A percentile compares a stretch with the other conserved stretches of the same genome.
These are phyloP conservation scores for Eucalyptus viminalis DNA, from an alignment of 345 rosid genomes.

Conservation along the genomic window DNA sequence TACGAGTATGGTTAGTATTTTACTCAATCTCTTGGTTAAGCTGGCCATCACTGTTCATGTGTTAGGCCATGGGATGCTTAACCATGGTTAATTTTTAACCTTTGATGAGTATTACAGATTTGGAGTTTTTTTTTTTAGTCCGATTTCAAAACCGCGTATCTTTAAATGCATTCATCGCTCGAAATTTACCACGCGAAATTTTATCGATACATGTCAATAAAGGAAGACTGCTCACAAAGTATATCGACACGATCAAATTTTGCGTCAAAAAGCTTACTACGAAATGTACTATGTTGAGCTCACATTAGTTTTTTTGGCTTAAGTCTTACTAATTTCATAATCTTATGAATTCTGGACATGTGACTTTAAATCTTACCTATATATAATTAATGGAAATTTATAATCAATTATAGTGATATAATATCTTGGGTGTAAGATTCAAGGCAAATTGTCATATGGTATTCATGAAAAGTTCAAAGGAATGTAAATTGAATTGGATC, in stretches of 20 bases:
- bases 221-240: not conserved
- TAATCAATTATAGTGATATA: not conserved
- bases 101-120: not conserved
- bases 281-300: fast-evolving
- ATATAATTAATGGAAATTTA: not conserved
- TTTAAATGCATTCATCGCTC: not conserved
- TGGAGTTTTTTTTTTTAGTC: not conserved
- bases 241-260: fast-evolving
- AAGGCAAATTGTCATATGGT: not conserved
- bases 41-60: not conserved
- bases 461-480: not conserved
- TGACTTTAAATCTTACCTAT: not conserved
- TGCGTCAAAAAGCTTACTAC: not conserved
- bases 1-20: not conserved
- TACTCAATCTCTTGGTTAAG: not conserved
- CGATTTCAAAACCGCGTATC: fast-evolving
- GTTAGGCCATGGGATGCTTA: not conserved
- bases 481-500: not conserved
- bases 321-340: not conserved
- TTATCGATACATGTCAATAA: fast-evolving
- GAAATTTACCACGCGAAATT: fast-evolving
- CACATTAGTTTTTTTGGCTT: not conserved
- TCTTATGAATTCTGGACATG: not conserved
- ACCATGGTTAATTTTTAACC: slow-evolving; percentile 18
- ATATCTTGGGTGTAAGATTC: not conserved